phyloP scores from a whole-genome alignment of 805 yeast species.

The Candida takata region DNA sequence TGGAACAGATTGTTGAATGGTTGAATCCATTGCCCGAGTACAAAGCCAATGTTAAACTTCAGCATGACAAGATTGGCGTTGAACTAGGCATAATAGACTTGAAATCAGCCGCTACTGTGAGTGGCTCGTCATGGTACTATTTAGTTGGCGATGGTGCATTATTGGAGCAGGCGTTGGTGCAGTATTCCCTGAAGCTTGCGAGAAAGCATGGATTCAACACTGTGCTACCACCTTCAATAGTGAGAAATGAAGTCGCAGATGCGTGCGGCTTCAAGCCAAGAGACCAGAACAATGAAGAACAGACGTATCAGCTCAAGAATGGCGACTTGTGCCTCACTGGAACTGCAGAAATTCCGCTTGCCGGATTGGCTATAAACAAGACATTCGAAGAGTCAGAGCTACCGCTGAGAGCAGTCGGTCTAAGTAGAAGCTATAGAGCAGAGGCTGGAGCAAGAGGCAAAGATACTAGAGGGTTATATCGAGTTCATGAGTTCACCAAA shows the following conservation, averaged over 20 bases:
- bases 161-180: conserved; percentile 83
- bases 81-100: conserved; percentile 65
- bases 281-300: conserved; percentile 80
- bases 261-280: conserved; percentile 97
- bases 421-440: conserved; percentile 83
- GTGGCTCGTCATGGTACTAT: conserved; percentile 85
- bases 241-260: conserved; percentile 62
- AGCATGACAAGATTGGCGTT: conserved; percentile 70
- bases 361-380: conserved; percentile 61
- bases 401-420: conserved; percentile 65
- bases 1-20: conserved; percentile 41
- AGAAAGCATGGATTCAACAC: conserved; percentile 57
- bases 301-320: conserved; percentile 59
- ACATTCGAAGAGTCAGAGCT: conserved; percentile 34
- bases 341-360: conserved; percentile 93
- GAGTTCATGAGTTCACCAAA: conserved; percentile 95
- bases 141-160: conserved; percentile 78
- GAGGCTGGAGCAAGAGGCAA: conserved; percentile 97
- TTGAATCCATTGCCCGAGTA: conserved; percentile 36
- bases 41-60: conserved; percentile 26
- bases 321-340: conserved; percentile 70
- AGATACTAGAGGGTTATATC: conserved; percentile 84
- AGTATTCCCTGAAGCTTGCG: conserved; percentile 67
- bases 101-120: conserved; percentile 58
- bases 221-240: conserved; percentile 82